Evolutionary conservation across 805 yeast genomes (phyloP).

Genomic region (Starmerella geochares): DNA sequence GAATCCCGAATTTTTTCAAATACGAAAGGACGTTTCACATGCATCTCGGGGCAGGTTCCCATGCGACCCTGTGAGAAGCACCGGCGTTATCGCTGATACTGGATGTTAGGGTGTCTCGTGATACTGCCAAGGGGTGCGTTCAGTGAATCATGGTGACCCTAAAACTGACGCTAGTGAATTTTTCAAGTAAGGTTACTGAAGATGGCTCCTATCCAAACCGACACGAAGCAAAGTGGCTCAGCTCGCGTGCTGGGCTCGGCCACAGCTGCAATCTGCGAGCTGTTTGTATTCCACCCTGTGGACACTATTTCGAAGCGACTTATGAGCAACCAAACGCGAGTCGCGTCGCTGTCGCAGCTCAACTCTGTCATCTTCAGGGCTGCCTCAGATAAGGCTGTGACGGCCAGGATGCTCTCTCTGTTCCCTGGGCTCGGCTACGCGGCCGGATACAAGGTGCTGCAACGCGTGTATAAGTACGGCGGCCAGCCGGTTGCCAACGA

Average conservation of each 20-base stretch:
- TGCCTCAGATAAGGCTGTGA: constrained; percentile 60
- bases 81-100: not conserved
- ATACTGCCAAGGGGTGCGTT: not conserved
- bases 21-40: too few species aligned
- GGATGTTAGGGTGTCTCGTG: not conserved
- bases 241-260: constrained; percentile 98
- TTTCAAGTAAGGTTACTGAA: not conserved
- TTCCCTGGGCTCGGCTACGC: constrained; percentile 99
- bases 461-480: constrained; percentile 96
- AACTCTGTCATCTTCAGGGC: constrained; percentile 81
- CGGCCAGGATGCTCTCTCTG: constrained; percentile 63
- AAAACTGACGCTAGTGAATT: constrained; percentile 1
- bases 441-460: constrained; percentile 89
- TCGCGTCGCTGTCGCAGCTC: constrained; percentile 53
- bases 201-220: constrained; percentile 28
- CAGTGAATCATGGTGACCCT: not conserved
- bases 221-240: constrained; percentile 74
- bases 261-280: constrained; percentile 92
- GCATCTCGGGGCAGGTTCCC: too few species aligned
- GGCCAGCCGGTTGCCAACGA: constrained; percentile 99
- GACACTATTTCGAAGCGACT: constrained; percentile 95
- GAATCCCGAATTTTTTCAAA: too few species aligned
- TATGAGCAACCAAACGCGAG: constrained; percentile 76
- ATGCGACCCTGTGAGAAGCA: not conserved
- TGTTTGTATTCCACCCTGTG: constrained; percentile 92